phyloP scores from a whole-genome alignment of 2,329 filamentous ascomycete genomes.

The Colletotrichum liriopes region DNA sequence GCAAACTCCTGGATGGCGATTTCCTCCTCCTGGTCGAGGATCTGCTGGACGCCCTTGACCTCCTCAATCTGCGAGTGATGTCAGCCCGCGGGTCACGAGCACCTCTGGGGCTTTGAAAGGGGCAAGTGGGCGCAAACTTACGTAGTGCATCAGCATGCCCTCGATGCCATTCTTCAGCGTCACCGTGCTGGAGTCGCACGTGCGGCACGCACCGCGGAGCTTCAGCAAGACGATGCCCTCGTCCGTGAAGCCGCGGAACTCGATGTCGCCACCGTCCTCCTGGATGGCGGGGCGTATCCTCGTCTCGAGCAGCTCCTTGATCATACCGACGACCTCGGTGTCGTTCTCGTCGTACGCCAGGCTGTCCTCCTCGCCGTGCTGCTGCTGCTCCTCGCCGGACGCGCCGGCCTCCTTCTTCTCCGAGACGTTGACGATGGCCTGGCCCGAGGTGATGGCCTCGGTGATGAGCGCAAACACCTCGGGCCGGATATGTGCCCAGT shows the following conservation, averaged over 20 bases:
- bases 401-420: slow-evolving; percentile 70
- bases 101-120: neutral
- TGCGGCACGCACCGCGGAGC: slow-evolving; percentile 92
- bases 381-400: slow-evolving; percentile 57
- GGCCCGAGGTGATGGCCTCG: slow-evolving; percentile 88
- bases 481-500: slow-evolving; percentile 95
- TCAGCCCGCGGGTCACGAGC: slow-evolving; percentile 47
- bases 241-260: slow-evolving; percentile 90
- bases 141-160: slow-evolving; percentile 97
- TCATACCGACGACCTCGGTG: slow-evolving; percentile 96
- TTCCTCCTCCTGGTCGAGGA: slow-evolving; percentile 93
- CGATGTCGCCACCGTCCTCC: slow-evolving; percentile 97
- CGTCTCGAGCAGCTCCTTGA: slow-evolving; percentile 97
- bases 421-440: slow-evolving; percentile 82
- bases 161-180: slow-evolving; percentile 98
- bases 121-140: slow-evolving; percentile 65
- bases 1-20: slow-evolving; percentile 89
- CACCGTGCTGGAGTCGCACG: slow-evolving; percentile 96
- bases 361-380: slow-evolving; percentile 75
- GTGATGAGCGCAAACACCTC: slow-evolving; percentile 97
- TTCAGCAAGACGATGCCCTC: slow-evolving; percentile 86
- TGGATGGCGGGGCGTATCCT: slow-evolving; percentile 96
- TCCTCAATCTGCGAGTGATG: slow-evolving; percentile 83
- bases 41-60: slow-evolving; percentile 92
- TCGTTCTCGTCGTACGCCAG: slow-evolving; percentile 91